A percentile compares a stretch with the other conserved stretches of the same genome.
Conservation (phyloP, 768 basidiomycete genomes). For the Boletus edulis region DNA sequence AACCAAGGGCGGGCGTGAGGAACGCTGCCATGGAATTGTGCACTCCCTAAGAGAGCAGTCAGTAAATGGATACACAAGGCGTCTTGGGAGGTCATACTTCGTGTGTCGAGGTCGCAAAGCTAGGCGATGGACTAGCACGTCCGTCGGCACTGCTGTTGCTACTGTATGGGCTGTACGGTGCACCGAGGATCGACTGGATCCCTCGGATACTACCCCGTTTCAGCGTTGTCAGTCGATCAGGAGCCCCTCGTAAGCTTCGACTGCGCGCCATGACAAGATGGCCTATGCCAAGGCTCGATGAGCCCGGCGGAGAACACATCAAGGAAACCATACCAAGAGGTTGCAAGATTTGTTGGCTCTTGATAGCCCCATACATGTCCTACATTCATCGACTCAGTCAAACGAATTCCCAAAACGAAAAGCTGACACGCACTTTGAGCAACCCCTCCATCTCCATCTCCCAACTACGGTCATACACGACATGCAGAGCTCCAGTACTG, state of each 20-base stretch:
- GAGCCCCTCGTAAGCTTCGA: conserved; percentile 67
- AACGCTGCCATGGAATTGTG: conserved; percentile 67
- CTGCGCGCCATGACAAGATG: conserved; percentile 53
- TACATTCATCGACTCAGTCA: conserved; percentile 27
- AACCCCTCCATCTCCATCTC: conserved; percentile 82
- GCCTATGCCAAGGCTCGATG: conserved; percentile 41
- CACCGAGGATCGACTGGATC: conserved; percentile 71
- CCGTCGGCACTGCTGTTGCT: conserved; percentile 84
- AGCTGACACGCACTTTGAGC: conserved; percentile 62
- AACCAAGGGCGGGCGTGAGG: conserved; percentile 86
- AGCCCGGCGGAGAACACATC: conserved; percentile 51
- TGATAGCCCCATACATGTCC: conserved; percentile 96
- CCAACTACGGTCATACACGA: conserved; percentile 68
- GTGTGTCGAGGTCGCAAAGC: conserved; percentile 81
- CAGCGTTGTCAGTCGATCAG: conserved; percentile 70
- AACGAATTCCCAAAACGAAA: background rate
- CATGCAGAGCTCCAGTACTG: conserved; percentile 32
- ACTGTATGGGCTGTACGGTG: conserved; percentile 79
- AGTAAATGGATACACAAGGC: conserved; percentile 1
- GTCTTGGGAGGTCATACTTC: conserved; percentile 48
- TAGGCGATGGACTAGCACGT: conserved; percentile 91
- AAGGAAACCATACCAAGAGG: conserved; percentile 52
- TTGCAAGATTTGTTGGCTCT: conserved; percentile 86
- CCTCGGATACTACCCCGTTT: conserved; percentile 94
- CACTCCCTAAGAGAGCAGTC: conserved; percentile 40